Evolutionary conservation across 768 basidiomycete species (phyloP).

Genomic region (Boletellus sp.): DNA sequence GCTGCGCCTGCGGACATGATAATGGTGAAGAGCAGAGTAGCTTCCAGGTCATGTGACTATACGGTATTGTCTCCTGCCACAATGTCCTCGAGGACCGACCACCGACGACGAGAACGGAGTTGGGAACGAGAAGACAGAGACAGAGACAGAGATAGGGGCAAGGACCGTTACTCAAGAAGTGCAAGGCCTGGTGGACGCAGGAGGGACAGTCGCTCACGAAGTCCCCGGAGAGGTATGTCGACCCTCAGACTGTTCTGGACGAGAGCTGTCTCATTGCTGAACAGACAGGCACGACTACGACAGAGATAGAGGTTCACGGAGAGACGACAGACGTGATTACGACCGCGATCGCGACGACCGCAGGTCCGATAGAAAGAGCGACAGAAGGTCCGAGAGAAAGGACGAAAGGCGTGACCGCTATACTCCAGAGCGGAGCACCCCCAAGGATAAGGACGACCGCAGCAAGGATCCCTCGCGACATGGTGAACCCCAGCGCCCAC

Average conservation of each 20-base stretch:
- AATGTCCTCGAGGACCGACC: conserved; percentile 58
- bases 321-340: conserved; percentile 31
- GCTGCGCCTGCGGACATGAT: conserved; percentile 25
- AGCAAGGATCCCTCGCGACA: conserved; percentile 21
- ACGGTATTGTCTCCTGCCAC: conserved; percentile 31
- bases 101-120: conserved; percentile 58
- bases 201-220: conserved; percentile 39
- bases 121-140: conserved; percentile 49
- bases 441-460: conserved; percentile 25
- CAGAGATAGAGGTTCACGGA: conserved; percentile 34
- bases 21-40: not conserved
- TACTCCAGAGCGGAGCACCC: conserved; percentile 35
- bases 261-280: conserved; percentile 1
- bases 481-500: conserved; percentile 21
- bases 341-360: conserved; percentile 31
- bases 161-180: conserved; percentile 42
- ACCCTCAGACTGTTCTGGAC: not conserved
- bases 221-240: conserved; percentile 32
- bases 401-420: conserved; percentile 42
- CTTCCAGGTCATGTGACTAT: conserved; percentile 30
- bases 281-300: conserved; percentile 35
- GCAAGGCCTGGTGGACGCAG: conserved; percentile 33
- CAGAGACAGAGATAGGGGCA: conserved; percentile 36
- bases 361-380: conserved; percentile 29
- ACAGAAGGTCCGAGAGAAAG: conserved; percentile 29